These are phyloP conservation scores for Sparassis latifolia DNA, from an alignment of 1,284 basidiomycete genomes.

Conservation along the genomic window DNA sequence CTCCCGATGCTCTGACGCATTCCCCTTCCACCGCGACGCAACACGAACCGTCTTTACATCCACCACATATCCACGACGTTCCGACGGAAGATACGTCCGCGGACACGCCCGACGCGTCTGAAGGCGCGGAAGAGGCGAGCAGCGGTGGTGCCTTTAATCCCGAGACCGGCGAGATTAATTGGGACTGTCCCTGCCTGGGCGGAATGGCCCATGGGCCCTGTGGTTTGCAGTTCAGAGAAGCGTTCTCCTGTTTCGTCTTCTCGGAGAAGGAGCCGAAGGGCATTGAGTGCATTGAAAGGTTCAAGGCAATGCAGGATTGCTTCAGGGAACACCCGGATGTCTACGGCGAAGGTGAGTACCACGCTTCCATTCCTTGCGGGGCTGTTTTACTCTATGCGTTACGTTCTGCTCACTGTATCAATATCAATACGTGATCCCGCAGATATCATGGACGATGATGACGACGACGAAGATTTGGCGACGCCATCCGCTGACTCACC, in stretches of 20 bases:
- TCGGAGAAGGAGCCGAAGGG: slow-evolving; percentile 97
- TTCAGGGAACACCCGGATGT: slow-evolving; percentile 94
- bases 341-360: slow-evolving; percentile 80
- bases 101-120: slow-evolving; percentile 10
- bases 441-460: slow-evolving; percentile 26
- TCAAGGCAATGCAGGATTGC: slow-evolving; percentile 97
- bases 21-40: slow-evolving; percentile 8
- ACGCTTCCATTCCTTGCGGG: background rate
- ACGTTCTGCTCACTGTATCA: background rate
- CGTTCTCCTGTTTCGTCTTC: slow-evolving; percentile 96
- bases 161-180: slow-evolving; percentile 96
- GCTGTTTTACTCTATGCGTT: background rate
- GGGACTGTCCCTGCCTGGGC: slow-evolving; percentile 96
- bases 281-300: slow-evolving; percentile 96
- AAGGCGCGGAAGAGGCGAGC: slow-evolving; percentile 26
- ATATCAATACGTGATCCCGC: background rate
- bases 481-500: slow-evolving; percentile 3
- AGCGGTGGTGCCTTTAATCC: slow-evolving; percentile 68
- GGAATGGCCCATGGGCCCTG: slow-evolving; percentile 99
- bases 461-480: slow-evolving; percentile 13
- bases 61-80: background rate
- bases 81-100: slow-evolving; percentile 6
- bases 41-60: slow-evolving; percentile 5
- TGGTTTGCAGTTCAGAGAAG: slow-evolving; percentile 89
- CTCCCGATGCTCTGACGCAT: slow-evolving; percentile 10